Evolutionary conservation across 495 filamentous ascomycete species (phyloP), one percentile per base, ranked within the genome.

Genomic region (Aspergillus haitiensis): DNA sequence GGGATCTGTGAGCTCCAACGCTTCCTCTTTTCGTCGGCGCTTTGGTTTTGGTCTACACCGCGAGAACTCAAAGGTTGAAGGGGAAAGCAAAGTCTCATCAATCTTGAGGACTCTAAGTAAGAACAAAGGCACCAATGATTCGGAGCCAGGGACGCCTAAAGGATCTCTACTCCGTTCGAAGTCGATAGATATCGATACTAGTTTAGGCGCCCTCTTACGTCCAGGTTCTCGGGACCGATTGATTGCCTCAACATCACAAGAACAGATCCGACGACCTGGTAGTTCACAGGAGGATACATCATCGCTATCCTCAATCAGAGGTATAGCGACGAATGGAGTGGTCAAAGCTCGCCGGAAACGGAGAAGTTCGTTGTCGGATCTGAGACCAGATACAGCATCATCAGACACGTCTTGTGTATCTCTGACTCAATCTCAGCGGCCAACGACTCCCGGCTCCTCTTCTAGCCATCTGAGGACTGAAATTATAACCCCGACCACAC

Each of bases 41-140:
- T 89, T 95, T 70, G 90, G 91, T 9, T 86, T 93, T 58, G 84
- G 91, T 49, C 68, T 93, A 18, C 81, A 88, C 39, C 85, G 91
- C 37, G 86, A 93, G 56, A 92, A 88, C 68, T 64, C 70, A 15
- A 93, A 87, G 78, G 88, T 84, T 63, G 83, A 81, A 44, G 71
- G 79, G 16, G 91, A 93, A 62, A 83, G 75, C 36, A 88, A 85
- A 75, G 86, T 78, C 66, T 79, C 86, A 18, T 93, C 91, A 3
- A 85, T 98, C 33, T 90, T 93, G 84, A 85, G 94, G 59, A 95
- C 86, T 3, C 73, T 97, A 60, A 96, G 92, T 77, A 98, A 98
- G 75, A 88, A 85, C 67, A 85, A 82, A 66, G 84, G 76, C 10
- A 74, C 81, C 11, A 80, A 75, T 5, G 86, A 88, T 44, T 75